Evolutionary conservation across 805 yeast genomes (phyloP), one percentile per base, ranked within the genome.

Genomic region (Ascoidea asiatica): DNA sequence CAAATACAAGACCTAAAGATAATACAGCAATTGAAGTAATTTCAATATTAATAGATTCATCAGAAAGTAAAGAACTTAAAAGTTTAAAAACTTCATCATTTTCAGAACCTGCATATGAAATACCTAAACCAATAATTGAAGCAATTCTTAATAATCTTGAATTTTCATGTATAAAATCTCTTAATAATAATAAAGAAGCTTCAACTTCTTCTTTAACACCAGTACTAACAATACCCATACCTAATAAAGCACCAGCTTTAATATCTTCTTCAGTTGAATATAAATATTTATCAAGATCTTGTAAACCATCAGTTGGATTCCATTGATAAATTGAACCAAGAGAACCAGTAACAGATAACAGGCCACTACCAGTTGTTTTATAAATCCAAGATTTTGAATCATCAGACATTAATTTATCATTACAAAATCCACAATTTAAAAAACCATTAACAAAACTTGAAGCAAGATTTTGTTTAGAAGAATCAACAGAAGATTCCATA

Each of bases 181-280:
- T 87, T 50, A 92, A 72, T 52, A 92, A 66, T 22, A 95, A 79
- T 49, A 86, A 70, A 5, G 97, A 90, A 1, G 97, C 90, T 51
- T 88, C 97, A 39, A 89, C 86, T 50, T 90, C 98, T 59, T 90
- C 96, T 63, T 86, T 95, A 45, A 92, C 90, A 63, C 95, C 94
- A 19, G 94, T 73, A 22, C 95, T 85, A 5, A 87, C 80, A 41
- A 92, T 73, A 61, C 97, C 98, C 62, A 87, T 86, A 61, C 97
- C 99, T 52, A 92, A 72, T 47, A 92, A 70, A 4, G 98, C 95
- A 64, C 99, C 99, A 5, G 97, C 96, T 65, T 87, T 87, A 52
- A 89, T 77, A 56, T 86, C 90, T 47, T 78, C 81, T 54, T 88
- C 95, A 17, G 79, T 73, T 4, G 95, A 81, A 57, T 89, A 89